These are phyloP conservation scores for Neurospora pannonica DNA, from an alignment of 495 filamentous ascomycete species.

Conservation along the genomic window DNA sequence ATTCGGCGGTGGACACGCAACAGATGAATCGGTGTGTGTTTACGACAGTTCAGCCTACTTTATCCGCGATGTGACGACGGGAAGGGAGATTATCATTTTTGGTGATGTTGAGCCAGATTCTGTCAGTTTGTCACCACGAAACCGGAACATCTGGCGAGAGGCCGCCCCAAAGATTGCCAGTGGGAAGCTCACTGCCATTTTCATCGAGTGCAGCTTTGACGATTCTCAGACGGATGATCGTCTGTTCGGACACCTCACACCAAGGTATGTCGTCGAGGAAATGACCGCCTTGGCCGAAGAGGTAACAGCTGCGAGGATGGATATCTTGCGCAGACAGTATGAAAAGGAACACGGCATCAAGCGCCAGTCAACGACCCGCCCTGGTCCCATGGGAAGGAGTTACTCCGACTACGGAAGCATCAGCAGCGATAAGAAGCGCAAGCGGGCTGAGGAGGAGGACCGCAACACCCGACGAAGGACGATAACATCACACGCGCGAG, in stretches of 20 bases:
- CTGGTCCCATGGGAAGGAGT: constrained; percentile 3
- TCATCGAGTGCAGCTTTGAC: constrained; percentile 93
- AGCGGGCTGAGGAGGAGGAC: constrained; percentile 19
- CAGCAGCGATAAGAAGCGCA: constrained; percentile 33
- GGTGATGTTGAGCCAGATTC: constrained; percentile 93
- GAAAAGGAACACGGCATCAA: constrained; percentile 7
- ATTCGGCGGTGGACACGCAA: constrained; percentile 5
- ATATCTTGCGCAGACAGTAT: constrained; percentile 2
- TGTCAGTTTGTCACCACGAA: constrained; percentile 72
- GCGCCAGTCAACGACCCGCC: background rate
- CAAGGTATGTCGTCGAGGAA: constrained; percentile 70
- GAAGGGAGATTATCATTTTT: constrained; percentile 78
- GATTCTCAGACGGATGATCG: constrained; percentile 61
- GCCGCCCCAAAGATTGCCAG: constrained; percentile 71
- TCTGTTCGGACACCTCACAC: constrained; percentile 82
- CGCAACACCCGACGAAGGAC: constrained; percentile 2
- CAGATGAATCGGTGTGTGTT: constrained; percentile 43
- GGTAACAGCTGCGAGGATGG: constrained; percentile 40
- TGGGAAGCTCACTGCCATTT: constrained; percentile 63
- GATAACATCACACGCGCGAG: constrained; percentile 1
- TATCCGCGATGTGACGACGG: constrained; percentile 59
- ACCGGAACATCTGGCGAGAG: constrained; percentile 67
- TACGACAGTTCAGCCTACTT: constrained; percentile 88
- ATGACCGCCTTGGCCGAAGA: constrained; percentile 58
- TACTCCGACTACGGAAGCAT: constrained; percentile 8